These are phyloP conservation scores for Amanita pseudoporphyria DNA, from an alignment of 768 basidiomycete genomes.

Conservation along the genomic window DNA sequence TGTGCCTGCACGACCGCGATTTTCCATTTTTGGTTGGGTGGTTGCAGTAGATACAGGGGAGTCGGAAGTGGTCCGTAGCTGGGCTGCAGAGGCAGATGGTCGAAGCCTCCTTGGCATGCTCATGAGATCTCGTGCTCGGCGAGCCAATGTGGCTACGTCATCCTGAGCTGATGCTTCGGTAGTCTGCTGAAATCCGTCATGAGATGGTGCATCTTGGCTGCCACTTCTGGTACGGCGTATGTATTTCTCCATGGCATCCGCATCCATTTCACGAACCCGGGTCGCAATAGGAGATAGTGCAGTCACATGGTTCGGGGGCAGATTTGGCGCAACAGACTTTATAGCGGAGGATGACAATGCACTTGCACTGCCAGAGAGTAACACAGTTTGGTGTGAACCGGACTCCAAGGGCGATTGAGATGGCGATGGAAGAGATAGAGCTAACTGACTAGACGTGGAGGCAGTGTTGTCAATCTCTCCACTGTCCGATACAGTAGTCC, in stretches of 20 bases:
- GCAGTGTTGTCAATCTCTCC: constrained; percentile 47
- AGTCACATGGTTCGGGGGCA: constrained; percentile 26
- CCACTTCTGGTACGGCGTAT: constrained; percentile 75
- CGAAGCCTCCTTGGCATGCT: constrained; percentile 54
- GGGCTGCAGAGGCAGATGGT: constrained; percentile 72
- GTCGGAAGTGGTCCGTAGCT: constrained; percentile 48
- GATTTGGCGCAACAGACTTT: constrained; percentile 25
- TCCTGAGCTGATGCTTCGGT: constrained; percentile 46
- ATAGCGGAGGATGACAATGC: constrained; percentile 24
- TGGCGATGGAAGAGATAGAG: constrained; percentile 49
- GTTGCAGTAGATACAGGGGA: constrained; percentile 20
- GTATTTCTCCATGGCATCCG: constrained; percentile 84
- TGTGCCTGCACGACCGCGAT: constrained; percentile 58
- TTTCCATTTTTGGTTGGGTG: constrained; percentile 29
- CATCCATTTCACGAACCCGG: constrained; percentile 77
- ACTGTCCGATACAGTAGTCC: constrained; percentile 67
- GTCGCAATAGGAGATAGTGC: constrained; percentile 70
- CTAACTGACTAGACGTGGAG: constrained; percentile 37
- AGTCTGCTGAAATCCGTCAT: constrained; percentile 56
- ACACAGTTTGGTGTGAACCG: constrained; percentile 22
- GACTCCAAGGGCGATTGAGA: constrained; percentile 44
- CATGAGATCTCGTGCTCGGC: constrained; percentile 38
- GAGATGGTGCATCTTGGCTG: constrained; percentile 63
- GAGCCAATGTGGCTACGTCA: constrained; percentile 38
- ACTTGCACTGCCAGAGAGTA: constrained; percentile 23